Evolutionary conservation across 1,139 yeast genomes (phyloP), one percentile per base, ranked within the genome.

Genomic region (Pneumocystis oryctolagi): DNA sequence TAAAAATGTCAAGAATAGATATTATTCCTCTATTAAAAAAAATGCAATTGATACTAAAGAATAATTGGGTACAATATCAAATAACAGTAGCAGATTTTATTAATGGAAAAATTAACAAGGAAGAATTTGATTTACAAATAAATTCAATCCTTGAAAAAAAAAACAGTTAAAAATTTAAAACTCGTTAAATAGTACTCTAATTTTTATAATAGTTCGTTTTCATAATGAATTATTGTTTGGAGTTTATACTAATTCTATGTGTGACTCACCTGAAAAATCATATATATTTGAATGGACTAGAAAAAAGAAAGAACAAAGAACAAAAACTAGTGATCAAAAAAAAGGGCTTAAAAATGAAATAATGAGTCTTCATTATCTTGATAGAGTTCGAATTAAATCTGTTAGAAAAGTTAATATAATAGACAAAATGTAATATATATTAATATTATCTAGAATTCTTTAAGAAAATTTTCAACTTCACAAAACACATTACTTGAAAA

Each of bases 201-300:
- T 9, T 9, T 57, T 20, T 35, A 35, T n/a, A 18, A 3, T 20
- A 57, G 59, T 35, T 30, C 73, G 79, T 62, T 75, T 85, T 77
- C 98, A 92, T 74, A 92, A 92, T 73, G 89, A 86, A 70, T 78
- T 92, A 61, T 75, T 92, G 62, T 77, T 90, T 62, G 82, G 95
- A 25, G 86, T 88, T 70, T 79, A 90, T 69, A 89, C 97, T 53
- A 92, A 90, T 73, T 82, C 96, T 6, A 77, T 88, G 64, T 81
- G 89, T 66, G 95, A 85, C 67, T 85, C 72, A 83, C 87, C 12
- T 79, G 83, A 67, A 80, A 62, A 60, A 20, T 56, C 62, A 30
- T 34, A 25, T 59, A 80, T 59, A 74, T 68, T 73, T 34, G 77
- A 72, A 71, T 84, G 77, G 83, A 82, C 82, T 73, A 80, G 71